These are phyloP conservation scores for Debaryomyces psychrophilus DNA, from an alignment of 1,139 yeast genomes.

Conservation along the genomic window DNA sequence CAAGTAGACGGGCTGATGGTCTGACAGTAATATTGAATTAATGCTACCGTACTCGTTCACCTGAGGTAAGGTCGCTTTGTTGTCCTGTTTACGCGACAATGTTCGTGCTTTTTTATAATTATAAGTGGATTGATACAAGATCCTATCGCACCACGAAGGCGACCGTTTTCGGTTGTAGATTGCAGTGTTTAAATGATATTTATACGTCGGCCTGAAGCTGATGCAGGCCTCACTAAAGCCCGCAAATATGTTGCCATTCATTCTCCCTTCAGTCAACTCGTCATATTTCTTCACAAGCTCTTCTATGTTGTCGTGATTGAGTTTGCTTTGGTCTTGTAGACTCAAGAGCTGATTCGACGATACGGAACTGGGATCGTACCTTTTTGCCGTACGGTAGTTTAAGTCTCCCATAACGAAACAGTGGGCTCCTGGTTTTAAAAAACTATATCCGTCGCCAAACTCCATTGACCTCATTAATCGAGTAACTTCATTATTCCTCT, in stretches of 20 bases:
- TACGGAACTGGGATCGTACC: slow-evolving; percentile 19
- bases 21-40: slow-evolving; percentile 36
- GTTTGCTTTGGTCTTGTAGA: slow-evolving; percentile 29
- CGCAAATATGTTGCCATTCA: slow-evolving; percentile 50
- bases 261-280: slow-evolving; percentile 56
- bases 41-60: slow-evolving; percentile 47
- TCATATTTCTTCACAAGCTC: slow-evolving; percentile 47
- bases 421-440: slow-evolving; percentile 60
- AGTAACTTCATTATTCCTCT: slow-evolving; percentile 57
- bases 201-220: slow-evolving; percentile 75
- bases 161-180: slow-evolving; percentile 60
- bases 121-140: slow-evolving; percentile 59
- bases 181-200: slow-evolving; percentile 54
- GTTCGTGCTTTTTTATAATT: slow-evolving; percentile 20
- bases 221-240: slow-evolving; percentile 69
- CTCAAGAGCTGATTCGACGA: slow-evolving; percentile 23
- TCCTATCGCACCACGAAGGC: slow-evolving; percentile 92
- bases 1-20: slow-evolving; percentile 51
- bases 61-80: slow-evolving; percentile 22
- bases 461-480: slow-evolving; percentile 56
- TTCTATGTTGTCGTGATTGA: slow-evolving; percentile 19
- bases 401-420: slow-evolving; percentile 80
- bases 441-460: slow-evolving; percentile 62
- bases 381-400: slow-evolving; percentile 66
- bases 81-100: slow-evolving; percentile 7